Evolutionary conservation across 1,284 basidiomycete species (phyloP).

Genomic region (Cutaneotrichosporon daszewskae): DNA sequence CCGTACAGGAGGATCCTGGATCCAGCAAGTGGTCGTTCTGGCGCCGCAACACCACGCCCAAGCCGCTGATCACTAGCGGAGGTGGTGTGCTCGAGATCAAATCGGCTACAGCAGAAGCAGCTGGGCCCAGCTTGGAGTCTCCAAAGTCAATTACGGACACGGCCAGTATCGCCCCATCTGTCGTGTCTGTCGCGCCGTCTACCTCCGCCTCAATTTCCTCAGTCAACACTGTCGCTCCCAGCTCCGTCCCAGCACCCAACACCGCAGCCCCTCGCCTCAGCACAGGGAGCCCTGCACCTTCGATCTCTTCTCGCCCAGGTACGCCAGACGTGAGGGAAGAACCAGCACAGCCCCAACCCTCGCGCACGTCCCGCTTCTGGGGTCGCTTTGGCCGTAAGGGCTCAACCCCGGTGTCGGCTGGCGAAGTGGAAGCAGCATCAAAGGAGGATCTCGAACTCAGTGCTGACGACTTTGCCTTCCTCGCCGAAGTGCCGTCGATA

Average conservation of each 20-base stretch:
- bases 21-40: constrained; percentile 41
- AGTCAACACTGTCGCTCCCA: neutral
- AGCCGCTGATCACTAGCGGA: constrained; percentile 40
- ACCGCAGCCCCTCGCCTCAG: too few species aligned
- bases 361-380: constrained; percentile 45
- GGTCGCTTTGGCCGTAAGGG: constrained; percentile 21
- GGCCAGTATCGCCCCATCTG: neutral
- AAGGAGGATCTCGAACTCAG: constrained; percentile 38
- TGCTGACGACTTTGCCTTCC: constrained; percentile 44
- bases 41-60: constrained; percentile 27
- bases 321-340: neutral
- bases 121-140: too few species aligned
- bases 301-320: neutral
- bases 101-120: constrained; percentile 8
- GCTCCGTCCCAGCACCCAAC: neutral
- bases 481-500: constrained; percentile 43
- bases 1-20: constrained; percentile 10
- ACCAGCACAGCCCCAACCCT: constrained; percentile 19
- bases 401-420: too few species aligned
- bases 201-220: neutral
- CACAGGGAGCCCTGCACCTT: neutral
- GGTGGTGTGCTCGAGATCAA: constrained; percentile 45
- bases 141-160: too few species aligned
- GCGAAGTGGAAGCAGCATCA: constrained; percentile 1
- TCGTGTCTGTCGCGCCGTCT: too few species aligned